Conservation (phyloP, 257 asterid species). For the Hygrophila difformis region DNA sequence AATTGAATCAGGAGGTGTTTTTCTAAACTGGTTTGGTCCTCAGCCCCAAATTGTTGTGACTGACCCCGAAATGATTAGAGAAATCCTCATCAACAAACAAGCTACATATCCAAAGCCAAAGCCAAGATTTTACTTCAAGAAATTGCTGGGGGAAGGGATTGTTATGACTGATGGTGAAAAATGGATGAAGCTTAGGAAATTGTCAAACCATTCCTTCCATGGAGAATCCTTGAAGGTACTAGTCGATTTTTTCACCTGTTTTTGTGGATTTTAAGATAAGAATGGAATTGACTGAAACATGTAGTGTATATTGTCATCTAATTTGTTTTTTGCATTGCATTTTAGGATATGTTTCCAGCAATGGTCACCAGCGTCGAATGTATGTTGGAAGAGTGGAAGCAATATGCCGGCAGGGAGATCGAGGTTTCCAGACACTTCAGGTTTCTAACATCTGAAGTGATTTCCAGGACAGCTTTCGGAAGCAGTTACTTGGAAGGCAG, state of each 20-base stretch:
- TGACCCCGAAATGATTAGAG: slow-evolving; percentile 42
- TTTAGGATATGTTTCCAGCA: slow-evolving; percentile 46
- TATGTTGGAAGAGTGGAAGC: slow-evolving; percentile 38
- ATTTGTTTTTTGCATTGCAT: not conserved
- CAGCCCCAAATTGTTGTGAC: slow-evolving; percentile 35
- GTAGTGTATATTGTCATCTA: too few species aligned
- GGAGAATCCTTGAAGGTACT: slow-evolving; percentile 43
- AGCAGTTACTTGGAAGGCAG: slow-evolving; percentile 52
- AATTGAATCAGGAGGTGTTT: slow-evolving; percentile 34
- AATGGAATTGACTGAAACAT: not conserved
- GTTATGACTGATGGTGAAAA: slow-evolving; percentile 34
- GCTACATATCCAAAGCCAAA: slow-evolving; percentile 22
- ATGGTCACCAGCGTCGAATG: slow-evolving; percentile 36
- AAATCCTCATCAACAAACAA: slow-evolving; percentile 36
- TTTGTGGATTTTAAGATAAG: not conserved
- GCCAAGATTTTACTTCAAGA: slow-evolving; percentile 10
- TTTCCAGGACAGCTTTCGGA: slow-evolving; percentile 62
- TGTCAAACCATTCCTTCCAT: slow-evolving; percentile 54
- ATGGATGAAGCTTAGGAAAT: slow-evolving; percentile 43
- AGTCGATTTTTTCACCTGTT: not conserved
- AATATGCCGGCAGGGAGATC: slow-evolving; percentile 26
- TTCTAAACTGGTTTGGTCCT: slow-evolving; percentile 37
- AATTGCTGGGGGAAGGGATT: slow-evolving; percentile 42
- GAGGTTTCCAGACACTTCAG: slow-evolving; percentile 34
- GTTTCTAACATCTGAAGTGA: slow-evolving; percentile 42